Evolutionary conservation across 768 basidiomycete genomes (phyloP).

Genomic region (Hemileccinum rubropunctum): DNA sequence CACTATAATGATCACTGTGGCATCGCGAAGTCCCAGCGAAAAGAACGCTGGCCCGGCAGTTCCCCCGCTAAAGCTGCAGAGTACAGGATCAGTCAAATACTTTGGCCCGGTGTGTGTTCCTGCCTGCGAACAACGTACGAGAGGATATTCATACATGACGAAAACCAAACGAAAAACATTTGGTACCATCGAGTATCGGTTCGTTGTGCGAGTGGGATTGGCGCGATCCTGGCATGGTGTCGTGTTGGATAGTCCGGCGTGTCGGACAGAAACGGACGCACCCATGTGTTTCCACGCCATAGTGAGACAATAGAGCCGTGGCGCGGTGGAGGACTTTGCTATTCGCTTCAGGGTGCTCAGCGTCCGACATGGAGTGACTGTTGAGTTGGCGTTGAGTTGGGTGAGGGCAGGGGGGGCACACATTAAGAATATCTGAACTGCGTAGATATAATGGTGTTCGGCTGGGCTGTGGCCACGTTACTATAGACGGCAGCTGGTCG

Average conservation of each 20-base stretch:
- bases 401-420: too few species aligned
- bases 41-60: slow-evolving; percentile 51
- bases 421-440: too few species aligned
- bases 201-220: slow-evolving; percentile 35
- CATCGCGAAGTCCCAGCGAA: slow-evolving; percentile 43
- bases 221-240: slow-evolving; percentile 34
- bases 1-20: slow-evolving; percentile 39
- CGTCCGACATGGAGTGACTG: background rate
- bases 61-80: slow-evolving; percentile 45
- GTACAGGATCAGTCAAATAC: background rate
- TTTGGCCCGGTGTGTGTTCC: too few species aligned
- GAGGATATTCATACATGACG: slow-evolving; percentile 44
- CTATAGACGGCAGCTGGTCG: too few species aligned
- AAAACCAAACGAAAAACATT: slow-evolving; percentile 53
- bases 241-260: background rate
- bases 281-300: slow-evolving; percentile 44
- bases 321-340: slow-evolving; percentile 13
- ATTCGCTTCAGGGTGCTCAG: background rate
- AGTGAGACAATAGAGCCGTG: slow-evolving; percentile 30
- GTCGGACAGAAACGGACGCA: slow-evolving; percentile 11
- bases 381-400: too few species aligned
- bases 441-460: too few species aligned
- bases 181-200: slow-evolving; percentile 43
- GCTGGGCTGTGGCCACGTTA: too few species aligned
- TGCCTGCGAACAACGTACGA: slow-evolving; percentile 28